phyloP scores from a whole-genome alignment of 164 flowering plant species.

The Berberis thunbergii region DNA sequence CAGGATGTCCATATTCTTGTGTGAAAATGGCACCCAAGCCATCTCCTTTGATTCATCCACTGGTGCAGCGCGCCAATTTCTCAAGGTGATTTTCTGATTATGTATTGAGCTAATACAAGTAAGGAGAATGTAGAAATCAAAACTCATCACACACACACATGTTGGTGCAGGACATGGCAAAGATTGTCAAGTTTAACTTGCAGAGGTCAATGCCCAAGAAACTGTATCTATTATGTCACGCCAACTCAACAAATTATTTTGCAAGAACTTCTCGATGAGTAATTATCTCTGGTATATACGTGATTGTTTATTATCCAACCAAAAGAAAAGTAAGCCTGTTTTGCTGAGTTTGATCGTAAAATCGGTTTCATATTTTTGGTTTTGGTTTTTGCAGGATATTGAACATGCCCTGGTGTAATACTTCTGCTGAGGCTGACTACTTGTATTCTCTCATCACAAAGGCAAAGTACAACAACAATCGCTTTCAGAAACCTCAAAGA shows the following conservation, averaged over 20 bases:
- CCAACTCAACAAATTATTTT: slow-evolving; percentile 78
- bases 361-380: neutral
- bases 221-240: slow-evolving; percentile 84
- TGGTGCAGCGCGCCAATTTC: slow-evolving; percentile 66
- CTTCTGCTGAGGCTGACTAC: slow-evolving; percentile 62
- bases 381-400: slow-evolving; percentile 37
- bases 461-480: slow-evolving; percentile 77
- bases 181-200: slow-evolving; percentile 68
- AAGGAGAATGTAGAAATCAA: too few relatives aligned
- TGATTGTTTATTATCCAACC: too few relatives aligned
- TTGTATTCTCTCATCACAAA: slow-evolving; percentile 71
- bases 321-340: neutral
- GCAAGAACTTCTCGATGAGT: slow-evolving; percentile 87
- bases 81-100: slow-evolving; percentile 44
- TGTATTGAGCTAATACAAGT: too few relatives aligned
- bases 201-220: slow-evolving; percentile 91
- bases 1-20: slow-evolving; percentile 89
- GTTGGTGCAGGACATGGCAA: slow-evolving; percentile 45
- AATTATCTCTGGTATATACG: neutral
- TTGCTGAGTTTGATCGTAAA: neutral
- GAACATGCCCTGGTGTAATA: slow-evolving; percentile 35
- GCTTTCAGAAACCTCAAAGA: slow-evolving; percentile 70
- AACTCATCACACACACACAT: neutral
- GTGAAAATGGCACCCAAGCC: slow-evolving; percentile 75
- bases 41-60: slow-evolving; percentile 42